Percentiles rank a stretch among this genome's conserved stretches.
phyloP scores from a whole-genome alignment of 257 asterid genomes.

The Catharanthus roseus region DNA sequence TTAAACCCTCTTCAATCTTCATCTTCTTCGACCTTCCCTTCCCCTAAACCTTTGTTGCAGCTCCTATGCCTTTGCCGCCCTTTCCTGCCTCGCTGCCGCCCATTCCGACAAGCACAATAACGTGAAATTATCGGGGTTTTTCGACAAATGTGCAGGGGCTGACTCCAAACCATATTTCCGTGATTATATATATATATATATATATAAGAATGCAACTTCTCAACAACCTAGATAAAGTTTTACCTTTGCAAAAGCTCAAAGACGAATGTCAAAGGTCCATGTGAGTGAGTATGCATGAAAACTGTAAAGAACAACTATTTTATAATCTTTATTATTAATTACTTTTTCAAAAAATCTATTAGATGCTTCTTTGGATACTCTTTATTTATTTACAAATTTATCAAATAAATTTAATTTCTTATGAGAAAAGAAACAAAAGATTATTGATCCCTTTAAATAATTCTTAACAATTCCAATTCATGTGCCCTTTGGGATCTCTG shows the following conservation, averaged over 20 bases:
- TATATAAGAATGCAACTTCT: too few species aligned
- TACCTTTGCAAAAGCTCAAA: not conserved
- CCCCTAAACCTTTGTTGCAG: too few species aligned
- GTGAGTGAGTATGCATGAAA: not conserved
- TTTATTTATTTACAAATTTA: not conserved
- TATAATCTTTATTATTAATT: not conserved
- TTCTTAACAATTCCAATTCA: not conserved
- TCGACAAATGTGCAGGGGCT: too few species aligned
- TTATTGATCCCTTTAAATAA: not conserved
- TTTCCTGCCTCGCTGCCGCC: too few species aligned
- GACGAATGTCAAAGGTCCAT: not conserved
- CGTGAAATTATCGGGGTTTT: too few species aligned
- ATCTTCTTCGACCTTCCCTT: too few species aligned
- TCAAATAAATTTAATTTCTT: not conserved
- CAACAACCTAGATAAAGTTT: too few species aligned
- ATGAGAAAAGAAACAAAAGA: constrained; percentile 1
- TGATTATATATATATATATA: too few species aligned
- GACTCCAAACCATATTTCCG: too few species aligned
- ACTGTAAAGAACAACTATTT: not conserved
- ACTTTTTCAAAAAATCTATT: not conserved
- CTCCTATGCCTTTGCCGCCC: too few species aligned
- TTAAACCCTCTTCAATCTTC: too few species aligned
- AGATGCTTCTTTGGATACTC: constrained; percentile 12
- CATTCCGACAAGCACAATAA: too few species aligned
- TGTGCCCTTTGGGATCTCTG: constrained; percentile 13